Evolutionary conservation across 441 rosid species (phyloP), one percentile per base, ranked within the genome.

Genomic region (Bruguiera hainesii): DNA sequence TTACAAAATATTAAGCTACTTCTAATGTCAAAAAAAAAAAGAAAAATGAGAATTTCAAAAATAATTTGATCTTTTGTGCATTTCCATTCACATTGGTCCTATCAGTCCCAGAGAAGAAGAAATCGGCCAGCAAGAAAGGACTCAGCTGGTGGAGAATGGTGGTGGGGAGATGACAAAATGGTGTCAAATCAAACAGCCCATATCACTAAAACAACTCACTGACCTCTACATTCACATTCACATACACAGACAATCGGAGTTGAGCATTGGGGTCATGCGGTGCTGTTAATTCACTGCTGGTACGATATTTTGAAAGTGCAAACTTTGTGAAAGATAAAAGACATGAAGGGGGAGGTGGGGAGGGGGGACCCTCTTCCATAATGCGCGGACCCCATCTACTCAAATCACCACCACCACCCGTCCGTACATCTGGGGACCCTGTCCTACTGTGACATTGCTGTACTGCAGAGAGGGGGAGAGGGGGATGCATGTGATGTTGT

Each of bases 351-450:
- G 35, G 5, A n/a, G 20, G 19, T 42, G 72, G 46, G 1, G 26
- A 51, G n/a, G 19, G 55, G 72, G 46, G 31, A 30, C 72, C 72
- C 7, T 15, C 53, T 18, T 25, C 53, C 65, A 62, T 7, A 3
- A 46, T 39, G 21, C 46, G 46, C 26, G 65, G 33, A 28, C 49
- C 65, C 33, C 50, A 39, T 46, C 33, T 11, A 21, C n/a, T 53
- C 62, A 58, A 59, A 58, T 67, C 64, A 46, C 55, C 20, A 10
- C 64, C 62, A 55, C 68, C 67, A 21, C 56, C 62, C 11, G 31
- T 30, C 42, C 48, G 58, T 63, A 56, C 63, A 63, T 23, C 25
- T 42, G 35, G 73, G 73, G 48, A 23, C 58, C 58, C 15, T 26
- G 11, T 55, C 58, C 29, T 26, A 10, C 9, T 9, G 9, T 9